Base-by-base conservation (phyloP, 2,329 filamentous ascomycete species). In the Botryotinia globosa region DNA sequence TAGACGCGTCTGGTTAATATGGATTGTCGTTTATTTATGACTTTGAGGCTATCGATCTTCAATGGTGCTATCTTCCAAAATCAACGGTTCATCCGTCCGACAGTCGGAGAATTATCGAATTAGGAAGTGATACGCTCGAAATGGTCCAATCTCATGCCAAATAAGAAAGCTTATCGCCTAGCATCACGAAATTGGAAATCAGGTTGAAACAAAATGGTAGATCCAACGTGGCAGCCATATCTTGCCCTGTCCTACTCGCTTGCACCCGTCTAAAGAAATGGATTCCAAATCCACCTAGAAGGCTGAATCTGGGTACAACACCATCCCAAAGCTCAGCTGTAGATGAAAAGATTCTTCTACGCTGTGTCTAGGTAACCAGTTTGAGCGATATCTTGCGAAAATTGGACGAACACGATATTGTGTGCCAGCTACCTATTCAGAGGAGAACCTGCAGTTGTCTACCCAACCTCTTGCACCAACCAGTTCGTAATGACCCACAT, bases 201-300 rank as follows among this genome's bases (percentile, higher is more conserved):
- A 44, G 37, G 42, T 42, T 10, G 48, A 56, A 37, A 9, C 10
- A 39, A 68, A 42, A 22, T 34, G 25, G 48, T 32, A 56, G 22
- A 68, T 63, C 39, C 29, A 68, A 69, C 66, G 66, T 69, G 66
- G 37, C 34, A 37, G 45, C 42, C 67, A 48, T 22, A 45, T 64
- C 12, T 39, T 51, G 56, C 59, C 58, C 65, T 42, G n/a, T 56
- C 48, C 54, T 56, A 25, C 39, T 71, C 68, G 44, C 42, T 71
- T 71, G 32, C 64, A 54, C 25, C 44, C 58, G 25, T 25, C n/a
- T 9, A 51, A n/a, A 63, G 22, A 42, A 29, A 25, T 34, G 32
- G 14, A 34, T 16, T 56, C 32, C 44, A 29, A 25, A 22, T 32
- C 25, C 58, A 71, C 32, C 37, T 2, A 42, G 44, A 71, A 71